phyloP scores from a whole-genome alignment of 1,284 basidiomycete genomes.

The Ustilago sp. region DNA sequence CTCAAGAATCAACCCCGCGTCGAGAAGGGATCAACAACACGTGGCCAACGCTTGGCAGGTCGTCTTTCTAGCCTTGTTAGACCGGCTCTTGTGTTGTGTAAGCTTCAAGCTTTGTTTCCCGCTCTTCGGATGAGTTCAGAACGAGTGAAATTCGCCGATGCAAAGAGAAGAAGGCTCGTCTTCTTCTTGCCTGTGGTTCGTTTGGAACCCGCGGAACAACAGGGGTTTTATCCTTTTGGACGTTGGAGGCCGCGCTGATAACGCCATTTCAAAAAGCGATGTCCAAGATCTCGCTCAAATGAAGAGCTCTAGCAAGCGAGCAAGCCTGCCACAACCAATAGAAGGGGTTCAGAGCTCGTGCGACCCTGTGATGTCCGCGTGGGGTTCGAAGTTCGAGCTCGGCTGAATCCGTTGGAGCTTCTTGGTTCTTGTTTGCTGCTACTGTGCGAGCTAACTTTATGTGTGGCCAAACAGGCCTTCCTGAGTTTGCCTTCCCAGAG shows the following conservation, averaged over 20 bases:
- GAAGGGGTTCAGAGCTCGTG: conserved; percentile 11
- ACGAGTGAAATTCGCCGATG: conserved; percentile 11
- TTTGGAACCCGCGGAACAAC: conserved; percentile 11
- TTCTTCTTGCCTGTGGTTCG: not conserved
- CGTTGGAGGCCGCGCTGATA: not conserved
- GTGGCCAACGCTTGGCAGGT: not conserved
- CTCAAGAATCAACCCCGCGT: not conserved
- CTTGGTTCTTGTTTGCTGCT: not conserved
- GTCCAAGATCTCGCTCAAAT: not conserved
- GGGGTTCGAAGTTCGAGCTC: not conserved
- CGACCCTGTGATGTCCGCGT: conserved; percentile 10
- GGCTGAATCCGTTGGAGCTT: conserved; percentile 7
- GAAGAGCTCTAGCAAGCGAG: conserved; percentile 1
- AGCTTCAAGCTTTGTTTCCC: not conserved
- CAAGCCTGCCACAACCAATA: conserved; percentile 11
- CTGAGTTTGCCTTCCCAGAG: not conserved
- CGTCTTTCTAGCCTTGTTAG: not conserved
- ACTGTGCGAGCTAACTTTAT: not conserved
- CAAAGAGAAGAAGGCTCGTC: not conserved
- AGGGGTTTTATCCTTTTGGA: conserved; percentile 11
- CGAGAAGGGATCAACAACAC: not conserved
- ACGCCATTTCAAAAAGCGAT: conserved; percentile 26
- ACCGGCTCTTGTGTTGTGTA: not conserved
- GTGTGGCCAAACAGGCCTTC: not conserved
- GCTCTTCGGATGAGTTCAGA: not conserved